Evolutionary conservation across 345 rosid species (phyloP), one percentile per base, ranked within the genome.

Genomic region (Aquilaria malaccensis): DNA sequence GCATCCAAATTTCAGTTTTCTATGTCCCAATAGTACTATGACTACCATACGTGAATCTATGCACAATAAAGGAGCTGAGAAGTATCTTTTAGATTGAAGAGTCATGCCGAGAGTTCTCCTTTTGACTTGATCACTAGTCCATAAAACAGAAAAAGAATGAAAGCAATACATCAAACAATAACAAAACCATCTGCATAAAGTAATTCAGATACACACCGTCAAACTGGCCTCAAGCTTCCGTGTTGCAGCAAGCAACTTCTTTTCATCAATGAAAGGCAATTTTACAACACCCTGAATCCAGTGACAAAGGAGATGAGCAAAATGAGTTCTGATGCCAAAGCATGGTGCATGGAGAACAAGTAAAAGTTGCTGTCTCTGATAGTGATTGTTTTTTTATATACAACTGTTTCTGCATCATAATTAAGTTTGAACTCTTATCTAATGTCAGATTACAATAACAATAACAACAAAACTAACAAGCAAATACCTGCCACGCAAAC

Each of bases 241-340:
- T 55, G 99, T 95, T 60, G 86, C 89, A 45, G 73, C 47, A 70
- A 88, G 84, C 80, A 95, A 77, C 79, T 77, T 72, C 67, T 76
- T 81, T 80, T 91, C 90, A 47, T 95, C 90, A 52, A 95, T 91
- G 74, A 95, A 95, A 10, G 99, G 98, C 79, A 95, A 83, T 75
- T 91, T 95, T 53, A 84, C 94, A 74, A 91, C 68, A 76, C 97
- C 99, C 99, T 91, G 75, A 59, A 61, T 74, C 67, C 72, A 67
- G 56, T 43, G 72, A 68, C 63, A 13, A 45, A 50, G 66, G 10
- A 53, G 15, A 12, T 41, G 13, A 52, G 13, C 2, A 48, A 65
- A 57, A 37, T 9, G 37, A 65, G 13, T 37, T 11, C 13, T 56
- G 6, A 47, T 50, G 30, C 32, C 12, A 14, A 55, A 13, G 41